Evolutionary conservation across 1,284 basidiomycete genomes (phyloP), one percentile per base, ranked within the genome.

Genomic region (Sporisorium iseilematis-ciliati): DNA sequence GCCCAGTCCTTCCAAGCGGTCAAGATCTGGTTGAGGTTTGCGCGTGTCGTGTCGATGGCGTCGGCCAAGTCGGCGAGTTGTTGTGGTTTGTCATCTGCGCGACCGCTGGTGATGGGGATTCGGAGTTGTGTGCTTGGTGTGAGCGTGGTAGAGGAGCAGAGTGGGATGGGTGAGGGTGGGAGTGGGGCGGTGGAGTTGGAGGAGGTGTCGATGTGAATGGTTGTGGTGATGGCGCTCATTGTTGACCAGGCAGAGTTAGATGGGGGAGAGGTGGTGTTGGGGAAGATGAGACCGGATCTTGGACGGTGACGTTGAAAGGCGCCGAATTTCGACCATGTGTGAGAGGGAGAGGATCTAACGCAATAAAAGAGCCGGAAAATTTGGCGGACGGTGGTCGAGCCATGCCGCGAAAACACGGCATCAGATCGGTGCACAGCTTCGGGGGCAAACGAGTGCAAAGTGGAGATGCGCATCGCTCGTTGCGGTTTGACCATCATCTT

Each of bases 1-100:
- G 57, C 40, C 75, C 70, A 77, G 23, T 69, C 65, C 29, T 76
- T 76, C 74, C 74, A 76, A 4, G 43, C 40, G 3, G 74, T 72
- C 6, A 76, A 38, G 18, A 72, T 3, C 3, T 49, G 38, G 33
- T 77, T 77, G 21, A 77, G 42, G 10, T 48, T 45, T 1, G 57
- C n/a, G n/a, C 66, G 23, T 12, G 75, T 20, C 4, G 42, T 25
- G 49, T 73, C 70, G 45, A 77, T 50, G 14, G 62, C 49, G 18
- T 76, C 65, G 49, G 65, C 74, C 7, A 76, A 56, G 14, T 45
- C n/a, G 2, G 48, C 31, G 4, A 75, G 54, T 11, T 57, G 56
- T 42, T 63, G 40, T 10, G 66, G 50, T 23, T 69, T 69, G 40
- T 56, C 49, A 50, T 51, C n/a, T 51, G n/a, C 6, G n/a, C n/a